Evolutionary conservation across 2,329 filamentous ascomycete genomes (phyloP), one percentile per base, ranked within the genome.

Genomic region (Ophiostoma sp.): DNA sequence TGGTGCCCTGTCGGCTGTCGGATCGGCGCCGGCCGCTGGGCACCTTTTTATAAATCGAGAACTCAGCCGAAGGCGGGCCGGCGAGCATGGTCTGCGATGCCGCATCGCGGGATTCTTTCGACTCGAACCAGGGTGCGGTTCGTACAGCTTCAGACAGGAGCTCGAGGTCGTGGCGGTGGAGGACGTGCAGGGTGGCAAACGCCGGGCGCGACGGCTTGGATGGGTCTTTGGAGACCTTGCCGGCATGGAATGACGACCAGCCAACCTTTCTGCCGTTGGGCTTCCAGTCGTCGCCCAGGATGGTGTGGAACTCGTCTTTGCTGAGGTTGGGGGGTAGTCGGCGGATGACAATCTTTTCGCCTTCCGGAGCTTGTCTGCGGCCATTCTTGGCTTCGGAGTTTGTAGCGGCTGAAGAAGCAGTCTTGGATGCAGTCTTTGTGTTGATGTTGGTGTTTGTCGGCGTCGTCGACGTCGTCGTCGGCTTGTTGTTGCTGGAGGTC

Each of bases 1-100:
- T 98, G 3, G 93, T 97, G 69, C 94, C 95, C 78, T 97, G 92
- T 17, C 94, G 89, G 69, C 89, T 88, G 81, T 99, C 95, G 69
- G 88, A 87, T 44, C 93, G 89, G 67, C 87, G 87, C 78, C 84
- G n/a, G 4, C 66, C 86, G 71, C 87, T 87, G 1, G 94, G 93
- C 1, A 93, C 86, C 76, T 94, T 94, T 74, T 92, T 92, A 80
- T 94, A 96, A 0, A 90, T 87, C 23, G 94, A 88, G 76, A 92
- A 92, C 76, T 97, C 94, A 67, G 97, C 83, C 5, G 86, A 85
- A 0, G 95, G 94, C 1, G 91, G 91, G 0, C 91, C 91, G 69
- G 95, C 82, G 1, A 97, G 85, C 35, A 89, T 89, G 1, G 89
- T 81, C 75, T 89, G 92, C 72, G 86, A 89, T 75, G 85, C 87